These are phyloP conservation scores for Lactarius vividus DNA, from an alignment of 768 basidiomycete species.

Conservation along the genomic window DNA sequence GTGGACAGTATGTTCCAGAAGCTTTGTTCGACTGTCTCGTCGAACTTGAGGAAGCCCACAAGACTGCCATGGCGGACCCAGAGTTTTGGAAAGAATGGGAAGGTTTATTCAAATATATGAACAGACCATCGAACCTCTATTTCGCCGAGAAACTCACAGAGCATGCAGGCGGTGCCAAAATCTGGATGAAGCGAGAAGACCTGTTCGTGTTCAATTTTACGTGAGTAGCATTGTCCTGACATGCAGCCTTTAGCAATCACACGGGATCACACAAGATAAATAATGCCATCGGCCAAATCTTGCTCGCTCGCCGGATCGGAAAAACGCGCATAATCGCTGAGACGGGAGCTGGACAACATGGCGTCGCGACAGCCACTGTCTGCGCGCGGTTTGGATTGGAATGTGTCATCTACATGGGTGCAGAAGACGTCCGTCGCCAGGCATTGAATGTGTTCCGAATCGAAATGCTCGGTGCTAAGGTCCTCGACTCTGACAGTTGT, in stretches of 20 bases:
- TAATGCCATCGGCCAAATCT: slow-evolving; percentile 97
- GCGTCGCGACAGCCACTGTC: slow-evolving; percentile 97
- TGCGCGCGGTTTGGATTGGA: slow-evolving; percentile 96
- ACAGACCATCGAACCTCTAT: slow-evolving; percentile 89
- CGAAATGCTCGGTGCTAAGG: slow-evolving; percentile 93
- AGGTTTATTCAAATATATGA: slow-evolving; percentile 89
- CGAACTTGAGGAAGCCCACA: slow-evolving; percentile 91
- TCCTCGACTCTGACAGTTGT: slow-evolving; percentile 29
- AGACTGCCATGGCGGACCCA: slow-evolving; percentile 81
- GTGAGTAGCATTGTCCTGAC: slow-evolving; percentile 4
- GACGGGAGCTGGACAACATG: slow-evolving; percentile 98
- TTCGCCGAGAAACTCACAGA: slow-evolving; percentile 88
- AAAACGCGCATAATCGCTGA: slow-evolving; percentile 98
- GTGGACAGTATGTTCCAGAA: slow-evolving; percentile 97
- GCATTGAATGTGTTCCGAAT: slow-evolving; percentile 98
- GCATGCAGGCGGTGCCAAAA: slow-evolving; percentile 87
- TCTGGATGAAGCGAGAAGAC: slow-evolving; percentile 98
- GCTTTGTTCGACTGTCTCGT: slow-evolving; percentile 88
- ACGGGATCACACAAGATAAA: slow-evolving; percentile 99
- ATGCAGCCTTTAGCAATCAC: slow-evolving; percentile 64
- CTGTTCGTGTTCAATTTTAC: slow-evolving; percentile 43
- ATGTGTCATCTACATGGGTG: slow-evolving; percentile 97
- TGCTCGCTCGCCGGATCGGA: slow-evolving; percentile 90
- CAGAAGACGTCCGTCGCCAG: slow-evolving; percentile 94
- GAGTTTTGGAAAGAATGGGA: slow-evolving; percentile 91